phyloP scores from a whole-genome alignment of 108 stramenopile genomes.

The Aurantiochytrium sp. region DNA sequence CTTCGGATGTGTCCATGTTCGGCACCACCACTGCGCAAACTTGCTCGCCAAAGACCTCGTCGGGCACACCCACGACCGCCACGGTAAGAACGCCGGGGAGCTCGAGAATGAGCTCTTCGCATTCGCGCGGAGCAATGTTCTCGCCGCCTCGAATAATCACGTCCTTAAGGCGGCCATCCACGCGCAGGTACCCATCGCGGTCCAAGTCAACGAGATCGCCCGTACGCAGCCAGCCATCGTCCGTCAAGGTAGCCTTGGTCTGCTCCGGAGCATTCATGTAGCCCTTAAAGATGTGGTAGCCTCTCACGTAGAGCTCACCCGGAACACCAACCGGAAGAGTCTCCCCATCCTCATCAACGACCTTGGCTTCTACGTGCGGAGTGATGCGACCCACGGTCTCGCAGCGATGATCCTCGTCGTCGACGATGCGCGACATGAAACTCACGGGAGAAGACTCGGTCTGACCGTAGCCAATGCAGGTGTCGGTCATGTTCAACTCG shows the following conservation, averaged over 20 bases:
- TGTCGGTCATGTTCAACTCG: neutral
- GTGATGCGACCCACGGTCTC: slow-evolving; percentile 18
- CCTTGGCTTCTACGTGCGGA: slow-evolving; percentile 17
- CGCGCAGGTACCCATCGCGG: slow-evolving; percentile 18
- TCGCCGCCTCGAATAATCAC: slow-evolving; percentile 27
- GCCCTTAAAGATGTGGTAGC: slow-evolving; percentile 25
- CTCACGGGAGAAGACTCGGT: slow-evolving; percentile 20
- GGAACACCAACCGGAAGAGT: neutral
- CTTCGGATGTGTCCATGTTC: neutral
- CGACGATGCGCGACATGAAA: neutral
- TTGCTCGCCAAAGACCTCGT: slow-evolving; percentile 15
- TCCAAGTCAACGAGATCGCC: slow-evolving; percentile 23
- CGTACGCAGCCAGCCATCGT: slow-evolving; percentile 18
- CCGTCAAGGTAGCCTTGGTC: neutral
- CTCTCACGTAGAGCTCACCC: slow-evolving; percentile 12
- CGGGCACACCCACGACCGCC: slow-evolving; percentile 20
- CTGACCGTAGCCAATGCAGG: slow-evolving; percentile 14
- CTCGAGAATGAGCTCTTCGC: slow-evolving; percentile 9
- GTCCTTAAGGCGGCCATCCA: slow-evolving; percentile 27
- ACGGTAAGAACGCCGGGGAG: neutral
- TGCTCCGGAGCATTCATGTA: neutral
- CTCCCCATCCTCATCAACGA: neutral
- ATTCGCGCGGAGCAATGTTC: slow-evolving; percentile 10
- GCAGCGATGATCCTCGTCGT: neutral
- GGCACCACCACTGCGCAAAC: slow-evolving; percentile 1